Base-by-base conservation (phyloP, 2,329 filamentous ascomycete species). In the Neonectria punicea region DNA sequence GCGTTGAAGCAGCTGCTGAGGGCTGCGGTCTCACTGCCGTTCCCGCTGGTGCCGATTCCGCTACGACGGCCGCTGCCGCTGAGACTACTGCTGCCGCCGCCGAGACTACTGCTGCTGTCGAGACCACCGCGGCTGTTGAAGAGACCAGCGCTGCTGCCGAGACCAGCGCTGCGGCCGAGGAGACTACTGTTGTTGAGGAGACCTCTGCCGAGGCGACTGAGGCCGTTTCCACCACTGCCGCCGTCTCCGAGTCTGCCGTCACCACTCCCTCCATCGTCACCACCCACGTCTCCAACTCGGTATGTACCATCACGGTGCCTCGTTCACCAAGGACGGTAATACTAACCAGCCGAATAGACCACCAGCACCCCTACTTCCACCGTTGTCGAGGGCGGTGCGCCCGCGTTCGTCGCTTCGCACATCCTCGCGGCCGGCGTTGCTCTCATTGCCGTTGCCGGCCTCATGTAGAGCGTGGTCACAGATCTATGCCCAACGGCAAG, bases 1-100 rank as follows among this genome's bases (percentile, higher is more conserved):
- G 76, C 10, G 78, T 85, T 20, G 65, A 69, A 18, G 68, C 69
- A 1, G 81, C 79, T 22, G 82, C 82, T 13, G 65, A 76, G 16
- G 76, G 70, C 9, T 82, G 81, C 64, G 76, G 77, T 18, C 61
- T 76, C 25, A 67, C 72, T 43, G 73, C 73, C 44, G 73, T 70
- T 10, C 75, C 75, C 32, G 60, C 65, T 22, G 65, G 54, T 25
- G 58, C 66, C 22, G 67, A 57, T 47, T 51, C 57, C 18, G 43
- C 61, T 18, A 53, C 62, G 2, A 66, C 64, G 28, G 68, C 61
- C n/a, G 58, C 61, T 34, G 61, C 63, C 30, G 58, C 66, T n/a
- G 58, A 54, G 53, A 54, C 63, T 11, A 67, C 65, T 28, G 53
- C 67, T 6, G 56, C 57, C 28, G 43, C 64, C 30, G 44, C 57